These are phyloP conservation scores for Fusarium falciforme DNA, from an alignment of 2,329 filamentous ascomycete genomes.

Conservation along the genomic window DNA sequence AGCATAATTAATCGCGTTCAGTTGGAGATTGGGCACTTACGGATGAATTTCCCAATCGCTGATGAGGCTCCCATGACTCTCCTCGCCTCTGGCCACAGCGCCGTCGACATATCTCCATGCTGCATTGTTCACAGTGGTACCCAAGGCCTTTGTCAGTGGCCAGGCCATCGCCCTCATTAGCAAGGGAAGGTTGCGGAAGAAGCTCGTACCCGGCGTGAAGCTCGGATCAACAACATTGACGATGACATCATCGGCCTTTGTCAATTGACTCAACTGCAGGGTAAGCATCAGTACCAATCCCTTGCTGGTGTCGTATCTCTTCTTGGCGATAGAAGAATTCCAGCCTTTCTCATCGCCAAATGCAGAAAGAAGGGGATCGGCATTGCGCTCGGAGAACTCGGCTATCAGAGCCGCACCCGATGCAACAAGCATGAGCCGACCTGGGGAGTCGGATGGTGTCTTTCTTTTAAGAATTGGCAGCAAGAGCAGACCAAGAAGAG, in stretches of 20 bases:
- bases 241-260: conserved; percentile 6
- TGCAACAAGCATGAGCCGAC: conserved; percentile 13
- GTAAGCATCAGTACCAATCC: conserved; percentile 13
- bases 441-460: neutral
- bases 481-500: conserved; percentile 46
- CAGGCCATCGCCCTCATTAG: neutral
- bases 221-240: conserved; percentile 23
- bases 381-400: neutral
- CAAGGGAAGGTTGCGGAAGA: neutral
- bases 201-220: neutral
- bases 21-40: neutral
- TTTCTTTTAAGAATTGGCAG: conserved; percentile 14
- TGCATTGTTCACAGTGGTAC: neutral
- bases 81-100: conserved; percentile 4
- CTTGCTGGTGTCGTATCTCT: conserved; percentile 18
- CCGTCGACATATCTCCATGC: conserved; percentile 23
- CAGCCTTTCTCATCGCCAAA: conserved; percentile 4
- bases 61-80: conserved; percentile 18
- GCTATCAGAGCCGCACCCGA: conserved; percentile 6
- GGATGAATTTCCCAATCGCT: conserved; percentile 12
- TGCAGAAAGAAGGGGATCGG: neutral
- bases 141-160: conserved; percentile 7
- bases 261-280: neutral
- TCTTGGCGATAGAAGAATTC: neutral
- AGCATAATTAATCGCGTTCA: neutral